A percentile compares a stretch with the other conserved stretches of the same genome.
phyloP scores from a whole-genome alignment of 2,329 filamentous ascomycete genomes.

The Pestalotiopsis sp. region DNA sequence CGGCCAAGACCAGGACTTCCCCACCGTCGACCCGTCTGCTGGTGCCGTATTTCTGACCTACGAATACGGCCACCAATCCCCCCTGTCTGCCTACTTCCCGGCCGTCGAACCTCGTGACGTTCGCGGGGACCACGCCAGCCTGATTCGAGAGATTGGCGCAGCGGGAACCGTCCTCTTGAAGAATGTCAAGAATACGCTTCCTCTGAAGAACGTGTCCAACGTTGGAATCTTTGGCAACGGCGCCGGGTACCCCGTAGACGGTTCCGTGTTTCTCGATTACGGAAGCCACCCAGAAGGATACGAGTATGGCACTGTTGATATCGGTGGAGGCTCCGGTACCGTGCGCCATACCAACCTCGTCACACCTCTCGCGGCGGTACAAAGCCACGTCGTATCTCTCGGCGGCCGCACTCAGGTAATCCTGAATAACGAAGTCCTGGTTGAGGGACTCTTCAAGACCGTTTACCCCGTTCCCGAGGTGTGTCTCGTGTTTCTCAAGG shows the following conservation, averaged over 20 bases:
- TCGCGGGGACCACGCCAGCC: slow-evolving; percentile 67
- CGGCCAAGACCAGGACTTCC: slow-evolving; percentile 50
- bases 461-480: slow-evolving; percentile 43
- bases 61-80: slow-evolving; percentile 76
- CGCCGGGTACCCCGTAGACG: slow-evolving; percentile 58
- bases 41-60: slow-evolving; percentile 64
- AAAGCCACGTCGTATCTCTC: slow-evolving; percentile 42
- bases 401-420: background rate
- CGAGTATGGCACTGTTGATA: slow-evolving; percentile 52
- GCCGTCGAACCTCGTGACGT: slow-evolving; percentile 77
- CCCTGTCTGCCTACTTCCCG: slow-evolving; percentile 57
- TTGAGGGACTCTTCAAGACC: background rate
- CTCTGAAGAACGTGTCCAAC: slow-evolving; percentile 45
- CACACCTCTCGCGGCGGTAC: slow-evolving; percentile 56
- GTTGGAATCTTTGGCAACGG: slow-evolving; percentile 54
- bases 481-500: slow-evolving; percentile 58
- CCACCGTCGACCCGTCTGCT: slow-evolving; percentile 59
- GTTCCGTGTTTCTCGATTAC: background rate
- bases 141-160: slow-evolving; percentile 77
- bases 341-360: slow-evolving; percentile 55
- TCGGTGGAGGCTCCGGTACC: slow-evolving; percentile 60
- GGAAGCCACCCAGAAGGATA: slow-evolving; percentile 12
- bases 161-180: slow-evolving; percentile 81
- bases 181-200: slow-evolving; percentile 51
- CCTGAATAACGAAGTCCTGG: background rate